phyloP scores from a whole-genome alignment of 2,329 filamentous ascomycete genomes.

The Hypoxylon sp. region DNA sequence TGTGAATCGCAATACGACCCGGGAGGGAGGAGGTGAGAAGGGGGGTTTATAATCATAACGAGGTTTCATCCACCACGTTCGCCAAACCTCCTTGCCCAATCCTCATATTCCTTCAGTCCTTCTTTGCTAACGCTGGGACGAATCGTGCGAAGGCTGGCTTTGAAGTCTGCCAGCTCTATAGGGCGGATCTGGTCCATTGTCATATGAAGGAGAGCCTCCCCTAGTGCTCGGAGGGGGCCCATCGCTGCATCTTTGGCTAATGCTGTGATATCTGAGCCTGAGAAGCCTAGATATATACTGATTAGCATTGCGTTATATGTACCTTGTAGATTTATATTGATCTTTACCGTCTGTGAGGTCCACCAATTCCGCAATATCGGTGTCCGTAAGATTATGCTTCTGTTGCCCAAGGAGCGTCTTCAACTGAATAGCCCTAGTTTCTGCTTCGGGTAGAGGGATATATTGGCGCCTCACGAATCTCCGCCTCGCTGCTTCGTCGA shows the following conservation, averaged over 20 bases:
- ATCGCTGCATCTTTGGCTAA: constrained; percentile 98
- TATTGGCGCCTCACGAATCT: constrained; percentile 95
- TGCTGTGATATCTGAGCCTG: constrained; percentile 95
- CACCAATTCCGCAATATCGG: constrained; percentile 83
- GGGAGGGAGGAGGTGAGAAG: no score
- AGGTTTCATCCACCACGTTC: constrained; percentile 81
- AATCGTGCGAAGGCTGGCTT: constrained; percentile 86
- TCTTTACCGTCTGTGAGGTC: constrained; percentile 82
- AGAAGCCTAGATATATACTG: constrained; percentile 77
- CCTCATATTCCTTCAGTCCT: constrained; percentile 89
- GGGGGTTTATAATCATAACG: neutral
- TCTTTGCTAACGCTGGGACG: constrained; percentile 89
- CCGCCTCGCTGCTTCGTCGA: constrained; percentile 92
- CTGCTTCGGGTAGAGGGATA: constrained; percentile 90
- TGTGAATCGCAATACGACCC: neutral
- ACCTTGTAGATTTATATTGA: constrained; percentile 17
- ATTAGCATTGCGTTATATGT: constrained; percentile 24
- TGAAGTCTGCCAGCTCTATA: constrained; percentile 86
- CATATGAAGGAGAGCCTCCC: constrained; percentile 90
- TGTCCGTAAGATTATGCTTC: constrained; percentile 81
- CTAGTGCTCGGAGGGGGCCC: constrained; percentile 91
- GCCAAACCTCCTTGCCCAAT: constrained; percentile 94
- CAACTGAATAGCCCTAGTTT: constrained; percentile 84
- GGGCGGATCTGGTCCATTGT: constrained; percentile 94
- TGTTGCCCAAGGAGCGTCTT: constrained; percentile 86